Percentiles rank a stretch among this genome's conserved stretches.
Evolutionary conservation across 768 basidiomycete genomes (phyloP).

Genomic region (Boletus pseudopeckii): DNA sequence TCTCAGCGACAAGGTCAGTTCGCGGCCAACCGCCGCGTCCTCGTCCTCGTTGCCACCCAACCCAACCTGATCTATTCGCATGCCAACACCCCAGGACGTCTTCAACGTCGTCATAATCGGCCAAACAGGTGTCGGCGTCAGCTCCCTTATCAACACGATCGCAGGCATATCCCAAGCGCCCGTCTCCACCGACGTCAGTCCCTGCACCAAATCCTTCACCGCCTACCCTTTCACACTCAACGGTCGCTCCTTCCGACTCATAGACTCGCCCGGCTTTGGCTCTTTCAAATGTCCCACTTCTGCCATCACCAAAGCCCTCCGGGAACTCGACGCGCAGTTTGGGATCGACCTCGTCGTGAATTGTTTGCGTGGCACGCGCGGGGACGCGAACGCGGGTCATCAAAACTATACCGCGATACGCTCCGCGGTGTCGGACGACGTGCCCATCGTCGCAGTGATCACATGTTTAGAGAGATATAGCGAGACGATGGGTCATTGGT

Average conservation of each 20-base stretch:
- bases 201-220: slow-evolving; percentile 25
- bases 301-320: slow-evolving; percentile 24
- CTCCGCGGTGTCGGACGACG: slow-evolving; percentile 29
- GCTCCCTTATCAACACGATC: slow-evolving; percentile 41
- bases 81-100: slow-evolving; percentile 15
- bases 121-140: slow-evolving; percentile 35
- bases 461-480: slow-evolving; percentile 32
- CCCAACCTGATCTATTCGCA: background rate
- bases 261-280: slow-evolving; percentile 30
- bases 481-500: slow-evolving; percentile 38
- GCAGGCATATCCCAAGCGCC: slow-evolving; percentile 15
- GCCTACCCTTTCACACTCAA: slow-evolving; percentile 26
- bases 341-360: slow-evolving; percentile 29
- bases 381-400: slow-evolving; percentile 27
- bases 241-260: slow-evolving; percentile 27
- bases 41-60: background rate
- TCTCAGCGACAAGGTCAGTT: slow-evolving; percentile 23
- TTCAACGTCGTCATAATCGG: slow-evolving; percentile 32
- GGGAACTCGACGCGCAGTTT: slow-evolving; percentile 27
- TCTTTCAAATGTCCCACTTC: slow-evolving; percentile 27
- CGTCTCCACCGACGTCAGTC: slow-evolving; percentile 28
- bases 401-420: slow-evolving; percentile 28
- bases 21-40: background rate
- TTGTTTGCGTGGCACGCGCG: slow-evolving; percentile 27
- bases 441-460: slow-evolving; percentile 30